These are phyloP conservation scores for Oryza meridionalis DNA, from an alignment of 176 grass and related monocot species.

Conservation along the genomic window DNA sequence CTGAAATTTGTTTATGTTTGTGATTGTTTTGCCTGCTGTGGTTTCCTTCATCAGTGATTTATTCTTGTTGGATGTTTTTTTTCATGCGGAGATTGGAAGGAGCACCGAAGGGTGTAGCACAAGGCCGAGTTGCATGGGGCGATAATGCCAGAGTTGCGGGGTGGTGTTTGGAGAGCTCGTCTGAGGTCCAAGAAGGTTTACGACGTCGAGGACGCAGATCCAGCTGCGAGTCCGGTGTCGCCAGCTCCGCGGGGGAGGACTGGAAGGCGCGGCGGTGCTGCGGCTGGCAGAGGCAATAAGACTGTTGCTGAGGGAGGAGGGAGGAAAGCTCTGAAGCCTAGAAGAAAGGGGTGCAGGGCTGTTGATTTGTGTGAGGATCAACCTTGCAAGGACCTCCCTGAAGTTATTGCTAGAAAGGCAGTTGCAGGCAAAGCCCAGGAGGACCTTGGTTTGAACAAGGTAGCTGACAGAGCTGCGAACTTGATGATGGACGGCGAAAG, in stretches of 20 bases:
- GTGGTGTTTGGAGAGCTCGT: conserved; percentile 61
- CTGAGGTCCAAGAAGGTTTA: conserved; percentile 56
- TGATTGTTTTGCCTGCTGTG: background rate
- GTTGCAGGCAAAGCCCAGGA: conserved; percentile 38
- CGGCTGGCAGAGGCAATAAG: conserved; percentile 43
- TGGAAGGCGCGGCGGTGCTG: conserved; percentile 43
- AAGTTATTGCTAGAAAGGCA: conserved; percentile 33
- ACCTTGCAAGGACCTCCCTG: conserved; percentile 36
- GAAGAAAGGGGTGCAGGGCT: conserved; percentile 34
- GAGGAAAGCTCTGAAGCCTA: conserved; percentile 31
- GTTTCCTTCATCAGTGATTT: conserved; percentile 28
- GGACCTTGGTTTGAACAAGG: conserved; percentile 46
- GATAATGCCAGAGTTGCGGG: conserved; percentile 74
- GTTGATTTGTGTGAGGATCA: conserved; percentile 49
- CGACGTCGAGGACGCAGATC: conserved; percentile 43
- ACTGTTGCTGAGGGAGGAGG: conserved; percentile 41
- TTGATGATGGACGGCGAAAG: conserved; percentile 69
- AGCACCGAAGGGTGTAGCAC: conserved; percentile 18
- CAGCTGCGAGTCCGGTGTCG: conserved; percentile 40
- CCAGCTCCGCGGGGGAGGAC: conserved; percentile 45
- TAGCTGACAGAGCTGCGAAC: conserved; percentile 5
- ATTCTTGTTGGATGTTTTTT: conserved; percentile 8
- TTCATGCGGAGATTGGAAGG: conserved; percentile 46
- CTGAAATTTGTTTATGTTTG: conserved; percentile 10
- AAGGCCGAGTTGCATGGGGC: conserved; percentile 61